Evolutionary conservation across 371 early-diverging fungal species (phyloP), one percentile per base, ranked within the genome.

Genomic region (Mortierella sp.): DNA sequence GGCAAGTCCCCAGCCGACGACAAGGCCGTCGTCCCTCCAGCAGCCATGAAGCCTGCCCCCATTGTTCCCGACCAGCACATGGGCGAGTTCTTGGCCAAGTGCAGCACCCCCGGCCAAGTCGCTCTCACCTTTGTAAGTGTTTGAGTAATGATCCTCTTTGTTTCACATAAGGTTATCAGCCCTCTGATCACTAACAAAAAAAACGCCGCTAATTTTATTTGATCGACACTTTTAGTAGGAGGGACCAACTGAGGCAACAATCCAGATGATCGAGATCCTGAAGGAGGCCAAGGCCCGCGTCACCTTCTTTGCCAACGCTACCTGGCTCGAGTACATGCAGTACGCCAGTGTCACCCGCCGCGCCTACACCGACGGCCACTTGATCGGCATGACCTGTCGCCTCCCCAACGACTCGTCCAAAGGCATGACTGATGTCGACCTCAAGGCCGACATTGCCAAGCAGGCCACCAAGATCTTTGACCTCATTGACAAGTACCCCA

Each of bases 361-460:
- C 19, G 82, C 89, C 16, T 91, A 91, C 83, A 90, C 85, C 26
- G 89, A 90, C 31, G 92, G 92, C 13, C 92, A 92, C 69, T 80
- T 91, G 51, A 91, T 92, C 76, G 92, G 92, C 26, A 91, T 92
- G 90, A 91, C 90, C 26, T 92, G 91, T 74, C 91, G 91, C 46
- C 83, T 89, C 55, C 90, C 90, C 28, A 89, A 86, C 67, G 92
- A 92, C 74, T 80, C 88, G 0, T 87, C 91, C 34, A 80, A 88
- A 48, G 61, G 75, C 13, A 79, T 91, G 83, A 87, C 89, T 11
- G 91, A 92, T 53, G 83, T 87, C 48, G 87, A 91, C 55, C 86
- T 91, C 71, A 77, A 79, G 37, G 71, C 79, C 3, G 91, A 92
- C 64, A 89, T 92, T 50, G 89, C 88, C 79, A 89, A 90, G 57